Evolutionary conservation across 148 eudicot species (phyloP).

Genomic region (Diospyros lotus): DNA sequence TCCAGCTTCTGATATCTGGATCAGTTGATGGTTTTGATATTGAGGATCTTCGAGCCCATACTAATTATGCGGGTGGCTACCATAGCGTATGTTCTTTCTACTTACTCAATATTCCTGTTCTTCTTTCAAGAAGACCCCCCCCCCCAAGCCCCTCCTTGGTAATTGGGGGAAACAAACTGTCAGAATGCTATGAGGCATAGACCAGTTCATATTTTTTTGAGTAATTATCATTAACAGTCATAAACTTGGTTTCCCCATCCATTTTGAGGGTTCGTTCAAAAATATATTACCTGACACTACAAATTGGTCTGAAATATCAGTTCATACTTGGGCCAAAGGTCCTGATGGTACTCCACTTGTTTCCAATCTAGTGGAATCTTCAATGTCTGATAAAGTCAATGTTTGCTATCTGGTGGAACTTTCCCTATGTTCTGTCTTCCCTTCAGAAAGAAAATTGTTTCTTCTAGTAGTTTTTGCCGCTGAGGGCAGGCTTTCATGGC

Average conservation of each 20-base stretch:
- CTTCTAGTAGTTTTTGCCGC: no score
- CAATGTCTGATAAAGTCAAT: background rate
- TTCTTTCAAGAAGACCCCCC: no score
- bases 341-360: background rate
- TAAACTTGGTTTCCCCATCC: background rate
- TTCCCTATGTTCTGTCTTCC: background rate
- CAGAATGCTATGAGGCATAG: background rate
- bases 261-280: background rate
- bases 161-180: no score
- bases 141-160: no score
- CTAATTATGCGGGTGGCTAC: constrained; percentile 94
- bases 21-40: constrained; percentile 82
- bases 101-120: no score
- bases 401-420: constrained; percentile 2
- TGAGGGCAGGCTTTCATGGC: no score
- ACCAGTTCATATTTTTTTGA: background rate
- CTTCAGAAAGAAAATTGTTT: no score
- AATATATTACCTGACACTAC: background rate
- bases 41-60: constrained; percentile 63
- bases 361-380: no score
- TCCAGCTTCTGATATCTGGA: constrained; percentile 90
- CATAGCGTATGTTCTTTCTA: constrained; percentile 55
- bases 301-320: no score
- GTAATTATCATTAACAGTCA: background rate
- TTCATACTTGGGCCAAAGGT: background rate